Base-by-base conservation (phyloP, 2,329 filamentous ascomycete species). In the Penicillium griseofulvum region DNA sequence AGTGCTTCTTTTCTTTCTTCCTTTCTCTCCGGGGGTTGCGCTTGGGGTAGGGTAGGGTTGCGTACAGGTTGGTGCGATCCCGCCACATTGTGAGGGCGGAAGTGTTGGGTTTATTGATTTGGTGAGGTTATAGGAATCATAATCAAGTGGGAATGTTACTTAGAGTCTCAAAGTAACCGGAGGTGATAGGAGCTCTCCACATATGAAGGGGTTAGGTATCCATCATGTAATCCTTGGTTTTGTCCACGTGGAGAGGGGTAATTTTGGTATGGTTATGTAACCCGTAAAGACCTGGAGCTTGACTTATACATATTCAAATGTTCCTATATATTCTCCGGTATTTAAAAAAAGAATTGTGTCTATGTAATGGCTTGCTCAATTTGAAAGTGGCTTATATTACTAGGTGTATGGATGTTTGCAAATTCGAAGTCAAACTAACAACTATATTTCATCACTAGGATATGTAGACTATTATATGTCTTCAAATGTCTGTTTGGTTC, bases 21-120 rank as follows among this genome's bases (percentile, higher is more conserved):
- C 36, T 17, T 14, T 19, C n/a, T 34, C 36, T 41, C 19, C 33
- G 42, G 34, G 37, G 37, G 16, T 45, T 52, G 41, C 24, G 49
- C 26, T 16, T 47, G 17, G 33, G 29, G 34, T 41, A 33, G 29
- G 43, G 19, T 24, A 45, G 52, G 60, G 57, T 37, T 56, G 46
- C 84, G 67, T 86, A 97, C 91, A 99, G 89, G 74, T 97, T 99
- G 67, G 94, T 99, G 78, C 94, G 89, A 83, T 99, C 94, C 81
- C 94, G 91, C 92, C 92, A 99, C 91, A 96, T 96, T 80, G 83
- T 87, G 86, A 82, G 82, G 49, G 80, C 78, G 48, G 58, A 26
- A 48, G 55, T 49, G 56, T 45, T 51, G 53, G 53, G 19, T 37
- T 65, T 71, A 63, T 63, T 57, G 54, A 48, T 48, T 49, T 61